A percentile compares a stretch with the other conserved stretches of the same genome.
Conservation (phyloP, 2,329 filamentous ascomycete species). For the Diaporthe humulicola region DNA sequence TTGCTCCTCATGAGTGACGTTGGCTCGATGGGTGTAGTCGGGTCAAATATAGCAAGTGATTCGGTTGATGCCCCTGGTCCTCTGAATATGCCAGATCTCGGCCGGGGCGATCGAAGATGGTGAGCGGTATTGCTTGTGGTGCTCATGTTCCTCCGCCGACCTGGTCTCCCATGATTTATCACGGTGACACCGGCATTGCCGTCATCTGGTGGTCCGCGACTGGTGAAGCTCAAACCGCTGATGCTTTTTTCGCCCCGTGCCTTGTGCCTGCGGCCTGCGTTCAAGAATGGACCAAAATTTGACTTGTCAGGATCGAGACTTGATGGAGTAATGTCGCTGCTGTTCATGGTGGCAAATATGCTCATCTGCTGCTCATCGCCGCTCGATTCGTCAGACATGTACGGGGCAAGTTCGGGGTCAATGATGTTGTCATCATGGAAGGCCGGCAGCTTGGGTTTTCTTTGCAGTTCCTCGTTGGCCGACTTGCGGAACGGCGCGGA, state of each 20-base stretch:
- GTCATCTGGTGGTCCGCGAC: constrained; percentile 76
- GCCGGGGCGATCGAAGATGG: constrained; percentile 80
- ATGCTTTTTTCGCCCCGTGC: constrained; percentile 80
- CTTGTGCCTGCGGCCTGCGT: constrained; percentile 81
- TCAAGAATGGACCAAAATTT: constrained; percentile 79
- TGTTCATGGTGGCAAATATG: constrained; percentile 83
- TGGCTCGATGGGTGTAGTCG: constrained; percentile 55
- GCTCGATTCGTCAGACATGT: constrained; percentile 95
- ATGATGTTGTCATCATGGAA: constrained; percentile 99
- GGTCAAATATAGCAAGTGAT: constrained; percentile 62
- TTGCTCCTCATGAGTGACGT: constrained; percentile 79
- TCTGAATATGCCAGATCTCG: constrained; percentile 69
- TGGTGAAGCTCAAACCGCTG: constrained; percentile 76
- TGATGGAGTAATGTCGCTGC: constrained; percentile 72
- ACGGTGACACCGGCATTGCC: constrained; percentile 67
- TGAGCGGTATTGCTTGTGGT: constrained; percentile 79
- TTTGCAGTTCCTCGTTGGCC: constrained; percentile 73
- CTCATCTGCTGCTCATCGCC: constrained; percentile 93
- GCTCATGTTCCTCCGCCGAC: constrained; percentile 85
- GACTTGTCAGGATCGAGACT: constrained; percentile 81
- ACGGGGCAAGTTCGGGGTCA: constrained; percentile 93
- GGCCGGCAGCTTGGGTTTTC: constrained; percentile 80
- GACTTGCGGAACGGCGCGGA: constrained; percentile 88
- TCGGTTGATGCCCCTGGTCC: constrained; percentile 67
- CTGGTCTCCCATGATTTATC: constrained; percentile 71